Conservation (phyloP, 78 protist genomes). For the Dictyostelium discoideum region DNA sequence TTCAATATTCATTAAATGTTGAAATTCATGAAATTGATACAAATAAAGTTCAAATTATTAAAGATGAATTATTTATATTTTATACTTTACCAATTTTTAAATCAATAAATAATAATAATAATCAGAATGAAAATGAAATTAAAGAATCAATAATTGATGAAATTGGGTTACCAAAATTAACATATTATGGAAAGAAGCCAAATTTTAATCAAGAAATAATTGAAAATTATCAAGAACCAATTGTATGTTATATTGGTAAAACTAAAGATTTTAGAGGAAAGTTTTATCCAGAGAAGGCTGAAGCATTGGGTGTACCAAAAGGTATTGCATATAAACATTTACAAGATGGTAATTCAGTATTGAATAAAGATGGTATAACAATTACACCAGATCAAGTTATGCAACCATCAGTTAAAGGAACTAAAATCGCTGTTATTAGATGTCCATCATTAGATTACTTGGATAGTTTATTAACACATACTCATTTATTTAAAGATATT, state of each 20-base stretch:
- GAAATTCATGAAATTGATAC: slow-evolving; percentile 9
- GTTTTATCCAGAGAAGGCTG: slow-evolving; percentile 76
- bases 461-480: neutral
- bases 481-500: neutral
- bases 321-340: slow-evolving; percentile 44
- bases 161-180: neutral
- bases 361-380: neutral
- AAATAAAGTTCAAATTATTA: neutral
- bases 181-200: slow-evolving; percentile 1
- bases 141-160: neutral
- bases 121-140: neutral
- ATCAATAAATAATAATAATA: neutral
- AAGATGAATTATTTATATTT: slow-evolving; percentile 8
- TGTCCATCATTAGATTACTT: slow-evolving; percentile 72
- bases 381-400: slow-evolving; percentile 62
- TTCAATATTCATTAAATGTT: slow-evolving; percentile 8
- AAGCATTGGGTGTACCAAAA: slow-evolving; percentile 77
- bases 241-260: slow-evolving; percentile 25
- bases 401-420: slow-evolving; percentile 31
- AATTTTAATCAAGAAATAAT: slow-evolving; percentile 1
- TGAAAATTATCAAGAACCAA: neutral
- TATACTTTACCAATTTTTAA: slow-evolving; percentile 18
- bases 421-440: slow-evolving; percentile 49
- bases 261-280: slow-evolving; percentile 66
- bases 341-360: slow-evolving; percentile 49